Evolutionary conservation across 129 eudicot species (phyloP), one percentile per base, ranked within the genome.

Genomic region (Pulicaria dysenterica): DNA sequence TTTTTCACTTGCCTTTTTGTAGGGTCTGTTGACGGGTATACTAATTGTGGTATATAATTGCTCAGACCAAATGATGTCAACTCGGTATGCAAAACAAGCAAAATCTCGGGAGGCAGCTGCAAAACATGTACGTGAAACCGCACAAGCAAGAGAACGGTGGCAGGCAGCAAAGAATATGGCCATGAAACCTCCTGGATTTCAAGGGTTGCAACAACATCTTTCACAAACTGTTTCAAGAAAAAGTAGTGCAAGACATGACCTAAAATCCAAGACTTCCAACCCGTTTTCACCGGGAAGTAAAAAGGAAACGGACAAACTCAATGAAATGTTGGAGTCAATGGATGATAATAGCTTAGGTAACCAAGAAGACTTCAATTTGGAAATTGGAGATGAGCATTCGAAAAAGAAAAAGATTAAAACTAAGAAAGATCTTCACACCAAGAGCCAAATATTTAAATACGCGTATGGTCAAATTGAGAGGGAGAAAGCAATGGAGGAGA

Each of bases 391-490:
- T 37, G 88, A 83, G 58, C 61, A 81, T 67, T 73, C 81, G 11
- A 51, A 83, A 69, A 94, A 95, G 74, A 90, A 86, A 49, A 19
- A 17, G 31, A 85, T 87, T 43, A 95, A 67, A 71, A 80, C 85
- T 47, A 84, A 86, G 56, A 88, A 86, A 68, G 83, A 95, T 17
- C 53, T 95, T 64, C 97, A 95, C 74, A 84, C 99, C 0, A 75
- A 77, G 59, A 95, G 99, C 69, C 96, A 90, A 53, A 95, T 95
- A 58, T 95, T 88, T 78, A 95, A 86, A 79, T 90, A 95, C 54
- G 99, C 99, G 0, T 95, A 88, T 46, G 94, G 94, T 80, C 99
- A 95, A 76, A 86, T 95, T 8, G 99, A 95, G 84, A 95, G 80
- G 77, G 99, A 95, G 83, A 95, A 95, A 80, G 99, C 99, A 37